Evolutionary conservation across 2,329 filamentous ascomycete species (phyloP).

Genomic region (Trichoderma citrinoviride): DNA sequence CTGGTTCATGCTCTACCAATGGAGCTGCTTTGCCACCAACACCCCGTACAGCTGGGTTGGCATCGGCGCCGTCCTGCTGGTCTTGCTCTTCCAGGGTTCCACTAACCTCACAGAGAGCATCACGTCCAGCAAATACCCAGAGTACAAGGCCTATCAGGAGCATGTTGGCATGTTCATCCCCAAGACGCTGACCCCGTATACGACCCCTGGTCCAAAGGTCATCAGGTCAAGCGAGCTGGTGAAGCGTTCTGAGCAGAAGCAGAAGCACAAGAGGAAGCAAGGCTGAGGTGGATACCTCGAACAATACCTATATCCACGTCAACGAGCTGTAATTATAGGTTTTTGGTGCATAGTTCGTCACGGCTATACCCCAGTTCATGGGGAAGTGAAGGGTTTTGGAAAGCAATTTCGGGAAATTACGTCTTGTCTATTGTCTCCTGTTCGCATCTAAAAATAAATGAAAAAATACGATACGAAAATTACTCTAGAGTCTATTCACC

Average conservation of each 20-base stretch:
- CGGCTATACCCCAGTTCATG: too few relatives aligned
- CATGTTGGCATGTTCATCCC: slow-evolving; percentile 84
- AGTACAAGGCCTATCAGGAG: slow-evolving; percentile 81
- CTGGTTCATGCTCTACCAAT: slow-evolving; percentile 86
- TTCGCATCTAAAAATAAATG: slow-evolving; percentile 8
- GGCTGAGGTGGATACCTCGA: slow-evolving; percentile 32
- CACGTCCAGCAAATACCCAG: slow-evolving; percentile 77
- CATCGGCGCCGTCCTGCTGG: slow-evolving; percentile 64
- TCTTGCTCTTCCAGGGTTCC: slow-evolving; percentile 84
- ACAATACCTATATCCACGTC: background rate
- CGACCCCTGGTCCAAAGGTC: slow-evolving; percentile 44
- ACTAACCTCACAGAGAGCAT: slow-evolving; percentile 85
- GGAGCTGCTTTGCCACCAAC: slow-evolving; percentile 73
- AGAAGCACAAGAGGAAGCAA: slow-evolving; percentile 38
- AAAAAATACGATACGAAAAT: background rate
- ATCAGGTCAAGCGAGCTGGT: slow-evolving; percentile 52
- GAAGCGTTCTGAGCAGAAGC: slow-evolving; percentile 42
- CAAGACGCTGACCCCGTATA: slow-evolving; percentile 45
- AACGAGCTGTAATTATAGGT: background rate
- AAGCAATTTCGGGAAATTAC: background rate
- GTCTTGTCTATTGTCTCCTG: slow-evolving; percentile 10
- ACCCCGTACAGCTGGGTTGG: slow-evolving; percentile 76
- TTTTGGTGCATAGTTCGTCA: too few relatives aligned
- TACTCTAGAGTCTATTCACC: slow-evolving; percentile 18
- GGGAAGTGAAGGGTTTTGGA: background rate